Evolutionary conservation across 129 eudicot genomes (phyloP).

Genomic region (Artemisia argyi): DNA sequence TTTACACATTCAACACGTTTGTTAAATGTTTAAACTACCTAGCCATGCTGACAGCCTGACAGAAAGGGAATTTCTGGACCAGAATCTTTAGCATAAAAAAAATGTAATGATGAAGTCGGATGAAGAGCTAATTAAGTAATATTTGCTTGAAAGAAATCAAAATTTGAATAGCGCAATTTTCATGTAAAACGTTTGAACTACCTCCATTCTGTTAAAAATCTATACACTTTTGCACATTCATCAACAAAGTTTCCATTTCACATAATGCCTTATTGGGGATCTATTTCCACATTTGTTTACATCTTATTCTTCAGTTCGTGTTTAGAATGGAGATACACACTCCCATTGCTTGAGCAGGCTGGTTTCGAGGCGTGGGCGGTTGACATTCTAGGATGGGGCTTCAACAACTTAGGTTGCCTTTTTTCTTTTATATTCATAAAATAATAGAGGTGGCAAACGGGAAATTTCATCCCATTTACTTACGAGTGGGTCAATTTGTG

Average conservation of each 20-base stretch:
- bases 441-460: too few species aligned
- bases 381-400: conserved; percentile 98
- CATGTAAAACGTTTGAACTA: too few species aligned
- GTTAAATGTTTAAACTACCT: conserved; percentile 10
- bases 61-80: neutral
- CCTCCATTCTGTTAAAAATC: too few species aligned
- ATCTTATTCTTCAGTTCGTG: conserved; percentile 85
- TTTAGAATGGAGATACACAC: conserved; percentile 90
- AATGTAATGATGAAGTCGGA: too few species aligned
- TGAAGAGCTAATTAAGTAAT: too few species aligned
- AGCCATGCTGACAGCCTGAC: neutral
- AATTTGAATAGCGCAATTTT: too few species aligned
- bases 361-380: conserved; percentile 85
- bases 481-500: too few species aligned
- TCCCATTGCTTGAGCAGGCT: conserved; percentile 87
- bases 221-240: too few species aligned
- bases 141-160: too few species aligned
- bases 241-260: neutral
- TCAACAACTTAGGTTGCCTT: conserved; percentile 73
- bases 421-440: neutral
- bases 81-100: neutral
- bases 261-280: neutral
- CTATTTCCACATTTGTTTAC: conserved; percentile 32
- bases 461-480: too few species aligned
- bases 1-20: neutral